A percentile compares a stretch with the other conserved stretches of the same genome.
phyloP scores from a whole-genome alignment of 352 stramenopile genomes.

The Elongisporangium anandrum region DNA sequence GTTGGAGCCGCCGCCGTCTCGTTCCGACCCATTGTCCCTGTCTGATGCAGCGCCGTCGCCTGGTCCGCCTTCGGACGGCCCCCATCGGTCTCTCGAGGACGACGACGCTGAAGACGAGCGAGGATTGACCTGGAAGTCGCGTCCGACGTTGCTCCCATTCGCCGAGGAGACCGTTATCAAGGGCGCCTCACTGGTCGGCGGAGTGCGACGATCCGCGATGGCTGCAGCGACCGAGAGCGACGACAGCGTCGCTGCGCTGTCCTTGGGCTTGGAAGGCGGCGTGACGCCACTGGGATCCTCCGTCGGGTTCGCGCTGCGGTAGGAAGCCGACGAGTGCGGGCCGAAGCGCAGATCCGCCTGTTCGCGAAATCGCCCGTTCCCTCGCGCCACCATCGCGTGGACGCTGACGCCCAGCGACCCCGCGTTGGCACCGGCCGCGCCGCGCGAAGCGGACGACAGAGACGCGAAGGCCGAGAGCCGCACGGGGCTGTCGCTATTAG shows the following conservation, averaged over 20 bases:
- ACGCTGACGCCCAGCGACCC: no score
- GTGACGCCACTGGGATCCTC: background rate
- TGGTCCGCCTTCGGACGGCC: background rate
- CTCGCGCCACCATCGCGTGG: background rate
- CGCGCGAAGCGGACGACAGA: background rate
- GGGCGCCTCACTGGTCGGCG: background rate
- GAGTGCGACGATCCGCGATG: background rate
- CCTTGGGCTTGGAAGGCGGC: background rate
- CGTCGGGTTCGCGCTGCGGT: background rate
- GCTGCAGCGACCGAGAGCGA: background rate
- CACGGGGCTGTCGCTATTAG: background rate
- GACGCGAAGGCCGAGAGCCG: background rate
- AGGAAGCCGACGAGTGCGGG: background rate
- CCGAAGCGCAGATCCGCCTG: background rate
- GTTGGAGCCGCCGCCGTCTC: background rate
- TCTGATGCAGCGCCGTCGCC: background rate
- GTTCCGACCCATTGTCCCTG: background rate
- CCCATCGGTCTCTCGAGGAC: background rate
- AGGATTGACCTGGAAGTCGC: background rate
- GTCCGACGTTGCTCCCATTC: constrained; percentile 2
- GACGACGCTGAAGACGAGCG: background rate
- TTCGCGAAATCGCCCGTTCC: background rate
- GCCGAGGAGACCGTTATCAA: background rate
- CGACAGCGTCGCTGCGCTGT: background rate
- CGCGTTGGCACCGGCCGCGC: background rate